These are phyloP conservation scores for Vitis labrusca DNA, from an alignment of 164 flowering plant genomes.

Conservation along the genomic window DNA sequence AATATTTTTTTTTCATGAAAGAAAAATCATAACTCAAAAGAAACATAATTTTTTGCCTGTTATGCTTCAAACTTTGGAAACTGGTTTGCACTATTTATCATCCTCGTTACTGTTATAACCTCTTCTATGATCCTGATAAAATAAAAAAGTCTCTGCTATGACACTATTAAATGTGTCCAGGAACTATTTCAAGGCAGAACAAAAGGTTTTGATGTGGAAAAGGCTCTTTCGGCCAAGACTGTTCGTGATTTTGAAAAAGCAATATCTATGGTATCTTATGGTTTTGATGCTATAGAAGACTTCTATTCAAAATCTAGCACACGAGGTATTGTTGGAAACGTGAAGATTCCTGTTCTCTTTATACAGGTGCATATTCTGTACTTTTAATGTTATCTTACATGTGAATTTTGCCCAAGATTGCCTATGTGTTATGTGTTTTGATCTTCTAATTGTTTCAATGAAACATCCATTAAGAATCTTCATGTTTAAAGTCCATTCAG, in stretches of 20 bases:
- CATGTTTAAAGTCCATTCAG: not conserved
- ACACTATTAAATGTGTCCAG: constrained; percentile 30
- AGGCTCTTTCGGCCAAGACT: constrained; percentile 66
- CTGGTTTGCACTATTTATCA: not conserved
- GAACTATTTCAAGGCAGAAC: constrained; percentile 84
- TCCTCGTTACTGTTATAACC: no score
- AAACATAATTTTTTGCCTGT: not conserved
- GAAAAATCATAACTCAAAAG: not conserved
- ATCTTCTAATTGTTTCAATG: no score
- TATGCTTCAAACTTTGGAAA: not conserved
- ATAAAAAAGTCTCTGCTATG: not conserved
- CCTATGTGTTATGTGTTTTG: not conserved
- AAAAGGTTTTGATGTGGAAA: constrained; percentile 77
- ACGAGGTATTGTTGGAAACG: constrained; percentile 49
- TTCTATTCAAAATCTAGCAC: constrained; percentile 83
- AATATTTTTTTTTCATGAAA: not conserved
- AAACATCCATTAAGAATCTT: no score
- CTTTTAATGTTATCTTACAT: constrained; percentile 6
- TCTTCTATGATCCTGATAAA: no score
- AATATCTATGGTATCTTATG: constrained; percentile 85
- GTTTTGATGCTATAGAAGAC: constrained; percentile 68
- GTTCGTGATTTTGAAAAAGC: constrained; percentile 83
- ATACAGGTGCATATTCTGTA: constrained; percentile 65
- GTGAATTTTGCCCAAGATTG: not conserved
- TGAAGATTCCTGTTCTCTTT: constrained; percentile 89